Base-by-base conservation (phyloP, 495 filamentous ascomycete species). In the Lasiosphaeriaceae sp. region DNA sequence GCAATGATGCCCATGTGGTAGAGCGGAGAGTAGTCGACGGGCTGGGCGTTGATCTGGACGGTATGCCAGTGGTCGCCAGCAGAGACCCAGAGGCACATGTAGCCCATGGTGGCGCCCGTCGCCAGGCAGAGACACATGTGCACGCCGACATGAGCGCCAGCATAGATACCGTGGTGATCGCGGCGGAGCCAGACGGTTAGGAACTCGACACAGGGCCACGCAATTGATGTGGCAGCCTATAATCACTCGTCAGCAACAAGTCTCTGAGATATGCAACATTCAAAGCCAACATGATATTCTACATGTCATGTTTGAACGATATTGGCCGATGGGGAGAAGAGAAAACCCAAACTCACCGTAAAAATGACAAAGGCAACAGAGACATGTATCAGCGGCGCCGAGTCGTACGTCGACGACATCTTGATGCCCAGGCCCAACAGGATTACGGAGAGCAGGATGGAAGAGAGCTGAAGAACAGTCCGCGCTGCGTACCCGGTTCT, bases 71-170 rank as follows among this genome's bases (percentile, higher is more conserved):
- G 56, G 26, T 66, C 47, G 22, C 57, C 60, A 12, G 57, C 46
- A 39, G 48, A 51, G 1, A 66, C 63, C 63, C 63, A 66, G 50
- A 66, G 57, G 44, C 60, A 56, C 20, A 61, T 51, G 39, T 66
- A 66, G 16, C 63, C 61, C 43, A 63, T 52, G 2, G 57, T 60
- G 23, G 63, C 63, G 4, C 66, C 52, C 35, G 66, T 67, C 24
- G 52, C 71, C 23, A 75, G 54, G 56, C 65, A 73, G 19, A 75
- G 60, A 26, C 64, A 61, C 12, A 75, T 63, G 47, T 71, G 70
- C 23, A 72, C 52, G 17, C 64, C 71, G 0, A 75, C 72, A 37
- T 75, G 71, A 1, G 71, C 70, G 34, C 72, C 72, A 0, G 72
- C 66, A 52, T 69, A 66, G 34, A 72, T 67, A 17, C 65, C 70